These are phyloP conservation scores for Xylaria acuta DNA, from an alignment of 495 filamentous ascomycete genomes.

Conservation along the genomic window DNA sequence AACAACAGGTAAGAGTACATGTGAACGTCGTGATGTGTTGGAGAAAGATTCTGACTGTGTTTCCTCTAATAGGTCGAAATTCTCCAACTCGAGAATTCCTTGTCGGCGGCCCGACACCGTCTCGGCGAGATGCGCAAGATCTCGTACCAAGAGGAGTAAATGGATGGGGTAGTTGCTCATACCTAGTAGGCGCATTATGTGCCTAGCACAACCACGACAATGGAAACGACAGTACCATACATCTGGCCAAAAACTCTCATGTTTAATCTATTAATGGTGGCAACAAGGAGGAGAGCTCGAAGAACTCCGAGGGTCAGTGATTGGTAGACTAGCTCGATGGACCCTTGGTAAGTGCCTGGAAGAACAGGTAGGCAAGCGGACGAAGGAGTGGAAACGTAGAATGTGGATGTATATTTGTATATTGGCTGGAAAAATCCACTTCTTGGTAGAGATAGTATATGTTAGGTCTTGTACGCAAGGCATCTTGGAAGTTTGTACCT, in stretches of 20 bases:
- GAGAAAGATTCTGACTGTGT: conserved; percentile 27
- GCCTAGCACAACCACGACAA: neutral
- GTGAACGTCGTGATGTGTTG: neutral
- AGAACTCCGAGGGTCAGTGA: neutral
- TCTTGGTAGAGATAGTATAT: conserved; percentile 6
- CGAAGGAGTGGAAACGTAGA: neutral
- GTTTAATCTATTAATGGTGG: conserved; percentile 16
- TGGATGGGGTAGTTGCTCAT: neutral
- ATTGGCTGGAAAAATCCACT: neutral
- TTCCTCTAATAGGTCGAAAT: conserved; percentile 80
- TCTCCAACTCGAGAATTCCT: conserved; percentile 87
- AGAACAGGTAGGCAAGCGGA: neutral
- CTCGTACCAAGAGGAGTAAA: conserved; percentile 84
- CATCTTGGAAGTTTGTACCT: neutral
- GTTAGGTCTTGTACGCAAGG: neutral
- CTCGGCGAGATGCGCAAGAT: conserved; percentile 99
- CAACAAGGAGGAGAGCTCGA: neutral
- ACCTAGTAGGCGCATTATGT: neutral
- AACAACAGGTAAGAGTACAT: conserved; percentile 84
- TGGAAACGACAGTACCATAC: neutral
- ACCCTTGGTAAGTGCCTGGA: neutral
- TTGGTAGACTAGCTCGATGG: neutral
- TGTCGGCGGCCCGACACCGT: conserved; percentile 79
- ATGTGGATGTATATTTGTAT: conserved; percentile 19
- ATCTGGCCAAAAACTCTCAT: neutral